phyloP scores from a whole-genome alignment of 441 rosid genomes.

The Bruguiera hainesii region DNA sequence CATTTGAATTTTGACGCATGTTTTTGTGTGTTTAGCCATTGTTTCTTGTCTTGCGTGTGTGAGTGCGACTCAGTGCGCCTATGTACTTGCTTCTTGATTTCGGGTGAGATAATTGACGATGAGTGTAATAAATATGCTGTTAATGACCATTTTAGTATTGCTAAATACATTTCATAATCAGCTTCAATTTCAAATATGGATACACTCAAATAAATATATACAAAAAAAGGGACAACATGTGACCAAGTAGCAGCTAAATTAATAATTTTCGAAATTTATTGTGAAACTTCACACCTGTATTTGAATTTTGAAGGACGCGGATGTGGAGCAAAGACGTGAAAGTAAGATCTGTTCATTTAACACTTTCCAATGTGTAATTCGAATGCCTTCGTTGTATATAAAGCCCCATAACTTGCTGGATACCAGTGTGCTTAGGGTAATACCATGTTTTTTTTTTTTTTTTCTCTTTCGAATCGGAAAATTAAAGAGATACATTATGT shows the following conservation, averaged over 20 bases:
- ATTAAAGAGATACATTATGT: no score
- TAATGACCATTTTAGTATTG: no score
- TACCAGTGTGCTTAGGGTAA: neutral
- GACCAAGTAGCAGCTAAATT: no score
- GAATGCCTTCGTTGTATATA: conserved; percentile 2
- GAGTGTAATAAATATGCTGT: no score
- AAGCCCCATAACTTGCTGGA: conserved; percentile 18
- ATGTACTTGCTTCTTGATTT: no score
- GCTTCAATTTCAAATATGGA: no score
- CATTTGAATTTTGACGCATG: conserved; percentile 47
- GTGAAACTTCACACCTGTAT: neutral
- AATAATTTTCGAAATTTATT: neutral
- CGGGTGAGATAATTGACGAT: no score
- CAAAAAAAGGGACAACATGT: no score
- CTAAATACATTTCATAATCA: no score
- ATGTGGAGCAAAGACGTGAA: neutral
- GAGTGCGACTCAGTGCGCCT: neutral
- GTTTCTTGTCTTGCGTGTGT: conserved; percentile 7
- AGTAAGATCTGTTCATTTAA: conserved; percentile 5
- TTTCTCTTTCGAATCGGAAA: no score
- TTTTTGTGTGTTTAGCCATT: conserved; percentile 31
- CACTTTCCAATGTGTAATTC: conserved; percentile 20
- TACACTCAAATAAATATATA: no score
- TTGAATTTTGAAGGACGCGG: neutral
- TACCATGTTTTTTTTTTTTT: no score